These are phyloP conservation scores for Globisporangium megalacanthum DNA, from an alignment of 352 stramenopile species.

Conservation along the genomic window DNA sequence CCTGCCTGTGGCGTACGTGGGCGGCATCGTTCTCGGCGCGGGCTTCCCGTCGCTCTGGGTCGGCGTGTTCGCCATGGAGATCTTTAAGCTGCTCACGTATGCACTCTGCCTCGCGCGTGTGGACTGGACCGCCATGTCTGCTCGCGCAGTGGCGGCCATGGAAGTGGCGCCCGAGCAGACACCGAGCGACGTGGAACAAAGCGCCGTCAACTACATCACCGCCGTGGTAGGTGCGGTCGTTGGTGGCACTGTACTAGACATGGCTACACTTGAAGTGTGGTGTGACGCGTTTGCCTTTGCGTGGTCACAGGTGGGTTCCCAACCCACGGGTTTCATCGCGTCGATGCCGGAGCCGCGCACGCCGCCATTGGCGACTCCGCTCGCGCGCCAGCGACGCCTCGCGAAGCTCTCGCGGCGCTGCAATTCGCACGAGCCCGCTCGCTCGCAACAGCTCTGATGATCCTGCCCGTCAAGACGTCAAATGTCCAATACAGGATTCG, in stretches of 20 bases:
- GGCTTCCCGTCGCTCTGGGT: conserved; percentile 64
- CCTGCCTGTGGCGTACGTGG: conserved; percentile 52
- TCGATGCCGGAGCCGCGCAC: conserved; percentile 35
- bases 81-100: conserved; percentile 58
- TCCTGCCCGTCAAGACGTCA: no score
- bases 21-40: conserved; percentile 41
- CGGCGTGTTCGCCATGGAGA: conserved; percentile 56
- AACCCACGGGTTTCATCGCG: conserved; percentile 46
- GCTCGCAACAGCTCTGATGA: background rate
- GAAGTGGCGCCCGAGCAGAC: conserved; percentile 22
- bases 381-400: conserved; percentile 26
- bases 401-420: conserved; percentile 21
- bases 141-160: conserved; percentile 39
- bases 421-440: conserved; percentile 13
- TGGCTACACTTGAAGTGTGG: background rate
- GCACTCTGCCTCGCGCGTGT: conserved; percentile 35
- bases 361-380: conserved; percentile 34
- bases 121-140: conserved; percentile 44
- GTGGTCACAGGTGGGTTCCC: conserved; percentile 28
- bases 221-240: conserved; percentile 16
- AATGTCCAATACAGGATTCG: no score
- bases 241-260: background rate
- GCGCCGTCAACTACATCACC: conserved; percentile 58
- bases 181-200: conserved; percentile 33
- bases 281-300: background rate